phyloP scores from a whole-genome alignment of 495 filamentous ascomycete species.

The Trichoderma asperelloides region DNA sequence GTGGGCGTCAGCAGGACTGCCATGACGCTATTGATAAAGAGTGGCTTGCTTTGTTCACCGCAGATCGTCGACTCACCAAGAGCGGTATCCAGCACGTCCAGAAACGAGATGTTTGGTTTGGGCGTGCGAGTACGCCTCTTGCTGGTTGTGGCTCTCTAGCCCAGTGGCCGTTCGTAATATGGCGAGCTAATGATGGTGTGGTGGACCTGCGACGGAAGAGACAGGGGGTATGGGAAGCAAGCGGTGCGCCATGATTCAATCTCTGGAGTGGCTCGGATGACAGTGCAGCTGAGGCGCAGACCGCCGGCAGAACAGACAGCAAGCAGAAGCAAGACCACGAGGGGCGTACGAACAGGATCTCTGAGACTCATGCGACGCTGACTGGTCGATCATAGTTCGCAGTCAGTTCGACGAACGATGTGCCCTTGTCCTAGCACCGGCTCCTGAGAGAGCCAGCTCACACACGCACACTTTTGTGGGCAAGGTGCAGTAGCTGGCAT shows the following conservation, averaged over 20 bases:
- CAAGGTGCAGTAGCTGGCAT: background rate
- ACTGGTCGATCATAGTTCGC: constrained; percentile 7
- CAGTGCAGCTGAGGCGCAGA: constrained; percentile 4
- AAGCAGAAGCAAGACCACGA: background rate
- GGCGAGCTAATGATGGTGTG: background rate
- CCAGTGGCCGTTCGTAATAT: background rate
- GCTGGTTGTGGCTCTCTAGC: background rate
- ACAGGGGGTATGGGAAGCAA: background rate
- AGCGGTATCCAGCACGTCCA: background rate
- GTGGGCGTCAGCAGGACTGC: background rate
- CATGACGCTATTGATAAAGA: background rate
- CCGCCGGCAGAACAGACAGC: constrained; percentile 2
- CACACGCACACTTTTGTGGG: background rate
- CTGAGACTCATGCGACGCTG: background rate
- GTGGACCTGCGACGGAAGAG: background rate
- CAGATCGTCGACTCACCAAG: background rate
- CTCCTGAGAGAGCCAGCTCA: constrained; percentile 1
- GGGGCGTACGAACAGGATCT: constrained; percentile 7
- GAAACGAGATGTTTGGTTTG: background rate
- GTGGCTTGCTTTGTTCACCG: background rate
- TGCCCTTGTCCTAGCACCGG: background rate
- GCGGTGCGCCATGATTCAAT: background rate
- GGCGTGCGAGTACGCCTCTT: background rate
- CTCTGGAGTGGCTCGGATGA: background rate
- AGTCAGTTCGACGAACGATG: constrained; percentile 1